phyloP scores from a whole-genome alignment of 305 asterid species.

The Solanum hybrid region DNA sequence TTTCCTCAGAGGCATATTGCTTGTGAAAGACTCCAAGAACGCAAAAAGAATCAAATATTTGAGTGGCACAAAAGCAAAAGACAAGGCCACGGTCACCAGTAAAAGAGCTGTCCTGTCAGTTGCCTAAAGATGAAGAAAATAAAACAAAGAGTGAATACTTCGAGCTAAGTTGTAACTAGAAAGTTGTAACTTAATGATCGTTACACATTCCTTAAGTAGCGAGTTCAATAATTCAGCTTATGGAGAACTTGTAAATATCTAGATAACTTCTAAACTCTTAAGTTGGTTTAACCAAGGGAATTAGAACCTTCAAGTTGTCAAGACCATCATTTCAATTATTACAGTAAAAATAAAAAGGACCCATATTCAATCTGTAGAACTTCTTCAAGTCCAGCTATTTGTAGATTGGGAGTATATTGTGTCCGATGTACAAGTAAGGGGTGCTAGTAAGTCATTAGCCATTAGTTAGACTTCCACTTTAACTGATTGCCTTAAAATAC shows the following conservation, averaged over 20 bases:
- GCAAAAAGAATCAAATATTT: constrained; percentile 35
- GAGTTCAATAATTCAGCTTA: neutral
- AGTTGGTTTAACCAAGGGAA: too few relatives aligned
- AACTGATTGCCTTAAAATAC: neutral
- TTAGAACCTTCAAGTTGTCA: neutral
- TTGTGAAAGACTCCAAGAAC: constrained; percentile 60
- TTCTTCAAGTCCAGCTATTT: neutral
- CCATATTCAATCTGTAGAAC: neutral
- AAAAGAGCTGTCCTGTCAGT: constrained; percentile 39
- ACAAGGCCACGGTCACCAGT: constrained; percentile 31
- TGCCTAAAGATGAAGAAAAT: constrained; percentile 36
- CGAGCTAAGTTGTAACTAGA: neutral
- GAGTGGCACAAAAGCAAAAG: constrained; percentile 33
- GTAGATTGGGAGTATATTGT: neutral
- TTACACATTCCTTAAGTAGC: neutral
- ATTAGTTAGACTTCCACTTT: neutral
- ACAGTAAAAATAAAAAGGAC: neutral
- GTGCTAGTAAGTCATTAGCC: neutral
- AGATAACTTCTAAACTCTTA: neutral
- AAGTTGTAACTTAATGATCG: neutral
- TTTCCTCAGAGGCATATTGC: constrained; percentile 55
- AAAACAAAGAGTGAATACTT: neutral
- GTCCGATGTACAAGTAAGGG: neutral
- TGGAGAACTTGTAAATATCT: neutral
- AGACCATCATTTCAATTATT: neutral